Base-by-base conservation (phyloP, 2,329 filamentous ascomycete genomes). In the Pestalotiopsis sp. region DNA sequence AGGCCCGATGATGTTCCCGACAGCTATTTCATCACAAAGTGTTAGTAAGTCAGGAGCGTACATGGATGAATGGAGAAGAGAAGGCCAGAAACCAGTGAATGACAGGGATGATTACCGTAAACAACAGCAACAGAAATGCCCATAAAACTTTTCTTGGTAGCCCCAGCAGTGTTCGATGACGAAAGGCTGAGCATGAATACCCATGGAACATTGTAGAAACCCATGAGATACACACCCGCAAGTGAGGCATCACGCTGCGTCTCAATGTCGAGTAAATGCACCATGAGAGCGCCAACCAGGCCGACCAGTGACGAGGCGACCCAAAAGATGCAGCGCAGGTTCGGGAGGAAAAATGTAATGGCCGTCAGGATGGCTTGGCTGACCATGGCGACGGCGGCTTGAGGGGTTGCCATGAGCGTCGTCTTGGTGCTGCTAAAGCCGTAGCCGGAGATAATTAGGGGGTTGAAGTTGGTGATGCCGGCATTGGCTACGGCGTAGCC, bases 91-190 rank as follows among this genome's bases (percentile, higher is more conserved):
- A 45, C 14, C 4, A 12, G 12, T 17, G 14, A 45, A 9, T 9
- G 39, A 65, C 13, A 14, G 27, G 6, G 38, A 2, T 2, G 56
- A 65, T 49, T 39, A 70, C 69, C 68, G 59, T 79, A 79, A 3
- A 75, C 68, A 0, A 78, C 70, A 0, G 78, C 78, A 2, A 79
- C 70, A 0, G 77, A 76, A 3, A 76, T 67, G 1, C 72, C 73
- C 70, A 77, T 73, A 5, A 78, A 78, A 1, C 73, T 75, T 70
- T 79, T 79, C 45, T 79, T 79, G 0, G 77, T 78, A 0, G 74
- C 72, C 0, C 77, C 77, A 1, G 75, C 74, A 1, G 71, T 77
- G 4, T 79, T 79, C 0, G 77, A 77, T 0, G 78, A 78, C 13
- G 71, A 73, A 0, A 79, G 49, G 31, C 78, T 79, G 0, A 79